Evolutionary conservation across 441 rosid species (phyloP), one percentile per base, ranked within the genome.

Genomic region (Populus tomentosa): DNA sequence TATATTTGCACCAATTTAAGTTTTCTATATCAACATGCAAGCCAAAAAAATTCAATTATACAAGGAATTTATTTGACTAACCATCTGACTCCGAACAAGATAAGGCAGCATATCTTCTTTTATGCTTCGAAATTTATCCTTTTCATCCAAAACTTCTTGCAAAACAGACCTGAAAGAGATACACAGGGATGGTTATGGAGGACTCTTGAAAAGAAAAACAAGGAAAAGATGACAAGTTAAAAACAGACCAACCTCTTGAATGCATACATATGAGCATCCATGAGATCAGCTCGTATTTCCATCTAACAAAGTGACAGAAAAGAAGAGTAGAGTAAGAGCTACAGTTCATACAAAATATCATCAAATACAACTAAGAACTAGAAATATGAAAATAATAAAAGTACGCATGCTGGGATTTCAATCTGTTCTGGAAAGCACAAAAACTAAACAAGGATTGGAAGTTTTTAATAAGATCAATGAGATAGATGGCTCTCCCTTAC

Each of bases 231-330:
- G 61, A 69, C 71, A 63, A 67, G 3, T 10, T 50, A 40, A 68
- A 35, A 69, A 72, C 62, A 32, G 28, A 76, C 88, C 73, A 82
- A 95, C 99, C 97, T 91, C 86, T 92, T 95, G 88, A 95, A 93
- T 33, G 99, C 98, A 77, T 95, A 95, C 89, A 95, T 80, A 88
- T 95, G 98, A 77, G 92, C 90, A 87, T 95, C 99, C 91, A 95
- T 87, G 80, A 95, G 91, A 91, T 95, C 98, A 76, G 92, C 88
- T 82, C 86, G 89, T 72, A 93, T 84, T 80, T 95, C 98, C 97
- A 95, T 92, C 98, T 95, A 84, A 73, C 35, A 30, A 66, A 83
- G 77, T 71, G 69, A 77, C 78, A 76, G 76, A 63, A 33, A 40
- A 69, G 46, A 76, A 76, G 65, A 80, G 75, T 46, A 73, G 76